Base-by-base conservation (phyloP, 1,284 basidiomycete genomes). In the Marasmius sp. region DNA sequence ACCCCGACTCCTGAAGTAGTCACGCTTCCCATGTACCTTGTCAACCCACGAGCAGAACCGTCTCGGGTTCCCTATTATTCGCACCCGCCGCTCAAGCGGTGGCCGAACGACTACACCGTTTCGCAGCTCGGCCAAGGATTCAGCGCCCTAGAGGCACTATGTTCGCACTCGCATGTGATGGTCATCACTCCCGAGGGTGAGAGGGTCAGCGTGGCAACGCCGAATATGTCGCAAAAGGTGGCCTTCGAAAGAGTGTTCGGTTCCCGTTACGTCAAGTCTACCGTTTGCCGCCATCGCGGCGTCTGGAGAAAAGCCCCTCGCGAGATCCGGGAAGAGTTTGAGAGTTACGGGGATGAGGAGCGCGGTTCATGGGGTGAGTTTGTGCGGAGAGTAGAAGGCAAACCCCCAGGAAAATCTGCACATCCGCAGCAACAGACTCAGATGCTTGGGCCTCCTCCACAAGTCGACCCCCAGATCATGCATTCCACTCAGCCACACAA, bases 51-150 rank as follows among this genome's bases (percentile, higher is more conserved):
- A 37, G 58, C 69, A 9, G 49, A 70, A 41, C 64, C 72, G 4
- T 58, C 74, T 1, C 68, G 79, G 9, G 75, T 84, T 52, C 79
- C 82, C 3, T 80, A 81, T 63, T 81, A 83, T 61, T 77, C 81
- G 0, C 81, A 84, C 67, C 81, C 83, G 2, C 85, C 85, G 11
- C 73, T 85, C 36, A 88, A 87, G 69, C 82, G 86, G 12, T 89
- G 87, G 87, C 87, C 87, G 48, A 87, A 88, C 68, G 87, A 89
- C 72, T 88, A 86, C 70, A 85, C 84, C 8, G 87, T 89, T 14
- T 79, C 77, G 58, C 86, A 89, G 68, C 76, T 89, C 58, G 78
- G 84, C 2, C 69, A 71, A 1, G 87, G 87, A 1, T 87, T 89
- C 71, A 77, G 71, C 50, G 67, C 74, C 20, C 55, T 65, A 33